Evolutionary conservation across 2,329 filamentous ascomycete genomes (phyloP).

Genomic region (Bipolaris zeicola): DNA sequence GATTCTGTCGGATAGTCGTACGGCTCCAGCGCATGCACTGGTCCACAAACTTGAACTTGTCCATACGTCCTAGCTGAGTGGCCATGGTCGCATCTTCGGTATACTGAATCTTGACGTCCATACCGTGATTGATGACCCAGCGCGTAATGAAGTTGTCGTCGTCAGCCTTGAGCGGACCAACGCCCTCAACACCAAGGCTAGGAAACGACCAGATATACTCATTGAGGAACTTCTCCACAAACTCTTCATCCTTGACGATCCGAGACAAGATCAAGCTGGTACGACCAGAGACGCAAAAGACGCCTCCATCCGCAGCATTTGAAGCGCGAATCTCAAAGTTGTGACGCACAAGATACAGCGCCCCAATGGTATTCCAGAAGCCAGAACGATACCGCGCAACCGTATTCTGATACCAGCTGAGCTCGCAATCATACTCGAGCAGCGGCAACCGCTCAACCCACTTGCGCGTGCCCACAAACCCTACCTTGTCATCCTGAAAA

Average conservation of each 20-base stretch:
- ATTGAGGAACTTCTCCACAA: constrained; percentile 26
- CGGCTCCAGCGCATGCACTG: constrained; percentile 38
- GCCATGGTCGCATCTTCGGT: constrained; percentile 55
- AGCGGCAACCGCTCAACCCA: constrained; percentile 24
- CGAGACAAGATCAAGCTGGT: constrained; percentile 30
- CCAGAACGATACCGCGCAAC: constrained; percentile 19
- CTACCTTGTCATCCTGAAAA: constrained; percentile 24
- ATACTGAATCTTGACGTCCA: constrained; percentile 60
- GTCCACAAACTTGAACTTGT: constrained; percentile 21
- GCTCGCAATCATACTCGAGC: not conserved
- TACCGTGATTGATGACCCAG: constrained; percentile 54
- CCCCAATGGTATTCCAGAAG: constrained; percentile 32
- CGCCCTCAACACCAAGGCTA: constrained; percentile 2
- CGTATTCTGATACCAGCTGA: not conserved
- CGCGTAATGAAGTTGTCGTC: constrained; percentile 59
- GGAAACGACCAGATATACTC: constrained; percentile 16
- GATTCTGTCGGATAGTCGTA: constrained; percentile 33
- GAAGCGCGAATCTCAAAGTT: constrained; percentile 43
- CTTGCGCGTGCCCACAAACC: constrained; percentile 32
- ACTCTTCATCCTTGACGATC: constrained; percentile 29
- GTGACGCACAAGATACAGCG: constrained; percentile 39
- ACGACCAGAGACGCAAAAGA: constrained; percentile 43
- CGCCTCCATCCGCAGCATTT: constrained; percentile 40
- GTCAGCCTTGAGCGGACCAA: constrained; percentile 32
- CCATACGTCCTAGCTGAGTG: constrained; percentile 51